Percentiles rank a stretch among this genome's conserved stretches.
phyloP scores from a whole-genome alignment of 768 basidiomycete species.

The Hypsizygus marmoreus region DNA sequence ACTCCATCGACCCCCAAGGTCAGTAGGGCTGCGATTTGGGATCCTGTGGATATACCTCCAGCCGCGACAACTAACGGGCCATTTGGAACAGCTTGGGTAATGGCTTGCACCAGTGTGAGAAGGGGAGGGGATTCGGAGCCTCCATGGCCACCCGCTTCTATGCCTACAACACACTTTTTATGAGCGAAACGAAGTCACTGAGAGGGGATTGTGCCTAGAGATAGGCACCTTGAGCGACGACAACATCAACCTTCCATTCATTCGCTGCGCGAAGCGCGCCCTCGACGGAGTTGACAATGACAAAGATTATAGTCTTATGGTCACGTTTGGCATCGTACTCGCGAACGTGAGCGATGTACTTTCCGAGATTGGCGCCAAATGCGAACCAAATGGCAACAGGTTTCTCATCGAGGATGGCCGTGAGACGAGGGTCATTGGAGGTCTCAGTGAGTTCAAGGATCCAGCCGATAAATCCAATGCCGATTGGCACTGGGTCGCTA shows the following conservation, averaged over 20 bases:
- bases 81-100: slow-evolving; percentile 38
- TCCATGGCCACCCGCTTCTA: slow-evolving; percentile 32
- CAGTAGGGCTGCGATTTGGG: slow-evolving; percentile 52
- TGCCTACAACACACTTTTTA: slow-evolving; percentile 18
- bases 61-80: slow-evolving; percentile 57
- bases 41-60: slow-evolving; percentile 57
- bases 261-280: slow-evolving; percentile 49
- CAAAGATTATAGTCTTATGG: slow-evolving; percentile 52
- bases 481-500: slow-evolving; percentile 45
- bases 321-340: slow-evolving; percentile 35
- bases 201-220: background rate
- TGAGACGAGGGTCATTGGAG: slow-evolving; percentile 38
- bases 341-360: slow-evolving; percentile 55
- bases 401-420: slow-evolving; percentile 43
- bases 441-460: slow-evolving; percentile 43
- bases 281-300: slow-evolving; percentile 49
- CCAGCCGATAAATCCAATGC: slow-evolving; percentile 61
- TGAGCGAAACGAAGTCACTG: background rate
- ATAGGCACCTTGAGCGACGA: slow-evolving; percentile 63
- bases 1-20: slow-evolving; percentile 55
- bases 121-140: slow-evolving; percentile 48
- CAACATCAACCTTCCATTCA: slow-evolving; percentile 56
- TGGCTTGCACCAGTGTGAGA: slow-evolving; percentile 45
- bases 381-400: slow-evolving; percentile 63
- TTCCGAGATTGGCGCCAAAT: slow-evolving; percentile 51